Base-by-base conservation (phyloP, 2,329 filamentous ascomycete species). In the Fusarium pseudoanthophilum region DNA sequence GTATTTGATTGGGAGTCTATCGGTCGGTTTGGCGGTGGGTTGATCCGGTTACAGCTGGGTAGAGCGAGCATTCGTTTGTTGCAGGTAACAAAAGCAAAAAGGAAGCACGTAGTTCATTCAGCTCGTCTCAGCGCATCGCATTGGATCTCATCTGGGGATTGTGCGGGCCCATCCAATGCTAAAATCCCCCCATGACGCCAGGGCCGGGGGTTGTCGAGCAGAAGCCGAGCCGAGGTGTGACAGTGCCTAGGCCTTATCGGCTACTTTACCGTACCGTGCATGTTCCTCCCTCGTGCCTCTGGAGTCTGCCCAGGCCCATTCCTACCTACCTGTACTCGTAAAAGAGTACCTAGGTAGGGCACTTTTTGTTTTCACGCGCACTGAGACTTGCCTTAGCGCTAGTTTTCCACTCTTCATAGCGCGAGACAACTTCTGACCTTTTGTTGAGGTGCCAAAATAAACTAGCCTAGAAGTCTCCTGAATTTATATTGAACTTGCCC, bases 161-260 rank as follows among this genome's bases (percentile, higher is more conserved):
- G 60, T 60, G 74, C 62, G 71, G 71, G 71, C 64, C 69, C 71
- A 69, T 34, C 32, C 32, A 34, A 34, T 55, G 43, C 32, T 48
- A n/a, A 46, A 34, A 21, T 10, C 11, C 46, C 28, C 52, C 63
- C 75, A 78, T 78, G 72, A 73, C 65, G 75, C 72, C 46, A 63
- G 55, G 67, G 62, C 64, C 65, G 58, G 49, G 58, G 67, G 34
- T 73, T 58, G 56, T 60, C 42, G 42, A 73, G 64, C 55, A 49
- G 63, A 68, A 70, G 74, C 76, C 76, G 76, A 78, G 76, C 76
- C 76, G 76, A 78, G 76, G 76, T 70, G 65, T 71, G 63, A 45
- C 46, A 57, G 48, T 57, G 60, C 48, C 52, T 68, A 52, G 58
- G 55, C 37, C 48, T 68, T 49, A 36, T 66, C 63, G 55, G 64